Conservation (phyloP, 2,329 filamentous ascomycete genomes). For the Dactylellina parvicollis region DNA sequence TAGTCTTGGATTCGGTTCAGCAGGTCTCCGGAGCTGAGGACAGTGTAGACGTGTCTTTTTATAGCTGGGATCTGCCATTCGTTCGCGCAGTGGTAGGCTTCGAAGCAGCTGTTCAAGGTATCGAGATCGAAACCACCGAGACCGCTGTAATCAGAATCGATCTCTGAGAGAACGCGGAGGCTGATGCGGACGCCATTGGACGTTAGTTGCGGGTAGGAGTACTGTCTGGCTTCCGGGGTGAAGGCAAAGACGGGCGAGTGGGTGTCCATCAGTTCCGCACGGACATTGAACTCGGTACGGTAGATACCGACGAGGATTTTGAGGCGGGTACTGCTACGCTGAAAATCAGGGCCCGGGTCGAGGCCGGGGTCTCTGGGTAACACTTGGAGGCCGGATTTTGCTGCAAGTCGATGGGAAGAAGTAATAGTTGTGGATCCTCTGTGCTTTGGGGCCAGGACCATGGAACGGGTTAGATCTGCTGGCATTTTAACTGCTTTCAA, state of each 20-base stretch:
- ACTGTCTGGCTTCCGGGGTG: background rate
- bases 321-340: background rate
- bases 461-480: background rate
- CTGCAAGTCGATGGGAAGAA: background rate
- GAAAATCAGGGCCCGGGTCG: background rate
- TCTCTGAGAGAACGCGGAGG: background rate
- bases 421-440: too few relatives aligned
- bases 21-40: background rate
- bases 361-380: background rate
- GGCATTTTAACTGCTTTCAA: background rate
- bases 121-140: background rate
- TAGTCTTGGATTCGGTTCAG: conserved; percentile 8
- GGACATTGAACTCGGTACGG: conserved; percentile 1
- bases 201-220: conserved; percentile 15
- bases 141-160: background rate
- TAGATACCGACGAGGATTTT: conserved; percentile 13
- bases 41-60: conserved; percentile 8
- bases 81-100: conserved; percentile 26
- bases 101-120: conserved; percentile 13
- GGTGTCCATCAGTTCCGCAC: background rate
- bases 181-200: conserved; percentile 9
- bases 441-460: background rate
- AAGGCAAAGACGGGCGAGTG: conserved; percentile 15
- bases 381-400: background rate
- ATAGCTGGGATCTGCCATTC: conserved; percentile 18